Conservation (phyloP, 1,284 basidiomycete genomes). For the Phellopilus nigrolimitatus region DNA sequence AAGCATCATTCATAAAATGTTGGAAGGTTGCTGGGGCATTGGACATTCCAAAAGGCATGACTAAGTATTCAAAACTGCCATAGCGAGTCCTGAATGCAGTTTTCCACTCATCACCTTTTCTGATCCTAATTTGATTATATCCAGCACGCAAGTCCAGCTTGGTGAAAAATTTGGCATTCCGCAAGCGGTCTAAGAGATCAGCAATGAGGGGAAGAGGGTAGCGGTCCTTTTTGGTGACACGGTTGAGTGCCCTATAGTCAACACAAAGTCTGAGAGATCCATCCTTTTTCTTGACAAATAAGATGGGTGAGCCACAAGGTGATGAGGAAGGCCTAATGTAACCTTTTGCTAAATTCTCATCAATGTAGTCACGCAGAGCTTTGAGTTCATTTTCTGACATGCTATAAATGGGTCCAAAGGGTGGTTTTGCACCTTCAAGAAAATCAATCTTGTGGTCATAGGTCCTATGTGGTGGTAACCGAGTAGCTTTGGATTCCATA, state of each 20-base stretch:
- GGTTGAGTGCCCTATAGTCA: conserved; percentile 41
- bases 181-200: conserved; percentile 32
- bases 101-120: no score
- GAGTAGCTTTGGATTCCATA: neutral
- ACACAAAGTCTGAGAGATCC: conserved; percentile 35
- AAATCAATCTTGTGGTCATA: conserved; percentile 8
- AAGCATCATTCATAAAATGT: no score
- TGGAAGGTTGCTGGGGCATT: no score
- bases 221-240: conserved; percentile 33
- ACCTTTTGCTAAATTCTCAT: conserved; percentile 32
- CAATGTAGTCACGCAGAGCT: conserved; percentile 32
- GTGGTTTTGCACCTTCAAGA: neutral
- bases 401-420: neutral
- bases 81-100: no score
- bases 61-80: no score
- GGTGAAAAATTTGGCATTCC: conserved; percentile 27
- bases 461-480: neutral
- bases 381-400: neutral
- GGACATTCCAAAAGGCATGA: no score
- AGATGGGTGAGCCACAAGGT: conserved; percentile 35
- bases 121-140: conserved; percentile 25
- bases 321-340: conserved; percentile 35
- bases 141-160: conserved; percentile 30
- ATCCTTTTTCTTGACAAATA: conserved; percentile 47
- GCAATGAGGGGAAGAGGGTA: conserved; percentile 38